Base-by-base conservation (phyloP, 106 monocot genomes). In the Apostasia ramifera region DNA sequence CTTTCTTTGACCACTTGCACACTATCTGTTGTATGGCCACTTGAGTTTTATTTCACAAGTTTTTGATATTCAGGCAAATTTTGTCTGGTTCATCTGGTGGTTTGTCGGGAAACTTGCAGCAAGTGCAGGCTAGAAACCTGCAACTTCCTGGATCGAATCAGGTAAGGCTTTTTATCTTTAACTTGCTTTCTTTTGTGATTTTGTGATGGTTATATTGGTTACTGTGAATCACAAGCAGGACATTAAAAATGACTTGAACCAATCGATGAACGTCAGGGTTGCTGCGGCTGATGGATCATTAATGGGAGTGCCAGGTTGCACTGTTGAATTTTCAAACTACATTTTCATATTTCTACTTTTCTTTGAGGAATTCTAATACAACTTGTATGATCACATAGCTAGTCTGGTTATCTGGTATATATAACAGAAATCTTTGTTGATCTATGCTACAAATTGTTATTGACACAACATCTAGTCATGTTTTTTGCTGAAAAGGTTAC, bases 241-340 rank as follows among this genome's bases (percentile, higher is more conserved):
- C 53, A 87, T 97, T 13, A 97, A 97, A 76, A 68, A 73, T 57
- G 95, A 97, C 77, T 84, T 83, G 7, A 97, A 82, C 81, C 76
- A 84, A 38, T 66, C 84, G 42, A 55, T 95, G 80, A 86, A 81
- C 65, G 77, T 86, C 8, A 86, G 95, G 80, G 75, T 84, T 63
- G 71, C 77, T 6, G 86, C 69, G 53, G 73, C 81, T 79, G 95
- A 97, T 78, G 92, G 81, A 26, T 85, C 95, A 61, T 79, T 92
- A 56, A 85, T 84, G 58, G 95, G 95, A 58, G 73, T 84, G 55
- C 91, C 84, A 78, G 94, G 94, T 95, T 5, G 39, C 9, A 8
- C 9, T 45, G 40, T 60, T 70, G 6, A 39, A 57, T 57, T 1
- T 37, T 15, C 37, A 15, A 57, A 14, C 37, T 57, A 57, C 37